Percentiles rank a stretch among this genome's conserved stretches.
Conservation (phyloP, 345 rosid species). For the Lumnitzera littorea region DNA sequence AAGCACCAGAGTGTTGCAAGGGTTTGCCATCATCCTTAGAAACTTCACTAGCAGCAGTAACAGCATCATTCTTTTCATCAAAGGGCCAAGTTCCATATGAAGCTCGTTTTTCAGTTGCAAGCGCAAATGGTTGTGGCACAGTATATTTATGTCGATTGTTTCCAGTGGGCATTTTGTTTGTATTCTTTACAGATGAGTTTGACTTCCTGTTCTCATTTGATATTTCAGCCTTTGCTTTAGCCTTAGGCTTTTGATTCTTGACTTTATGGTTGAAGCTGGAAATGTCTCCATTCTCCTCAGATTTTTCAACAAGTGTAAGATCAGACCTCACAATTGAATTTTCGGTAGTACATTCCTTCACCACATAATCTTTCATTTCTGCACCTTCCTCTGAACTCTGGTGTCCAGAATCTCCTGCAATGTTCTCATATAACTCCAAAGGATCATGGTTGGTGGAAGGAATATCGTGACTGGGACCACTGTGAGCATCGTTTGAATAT, state of each 20-base stretch:
- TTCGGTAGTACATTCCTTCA: conserved; percentile 43
- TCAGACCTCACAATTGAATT: conserved; percentile 11
- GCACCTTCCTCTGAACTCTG: too few species aligned
- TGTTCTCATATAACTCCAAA: too few species aligned
- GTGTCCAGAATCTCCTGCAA: too few species aligned
- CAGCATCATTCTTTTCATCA: background rate
- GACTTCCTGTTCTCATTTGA: conserved; percentile 18
- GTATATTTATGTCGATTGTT: conserved; percentile 14
- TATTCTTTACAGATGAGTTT: conserved; percentile 20
- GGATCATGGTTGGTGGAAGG: too few species aligned
- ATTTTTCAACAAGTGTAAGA: conserved; percentile 12
- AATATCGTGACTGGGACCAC: too few species aligned
- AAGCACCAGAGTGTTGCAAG: too few species aligned
- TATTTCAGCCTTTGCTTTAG: conserved; percentile 26
- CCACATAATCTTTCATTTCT: conserved; percentile 16
- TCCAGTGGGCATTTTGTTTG: conserved; percentile 10
- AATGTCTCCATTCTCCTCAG: conserved; percentile 20
- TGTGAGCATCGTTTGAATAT: too few species aligned
- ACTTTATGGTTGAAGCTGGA: conserved; percentile 13
- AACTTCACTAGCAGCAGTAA: background rate
- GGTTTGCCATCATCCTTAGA: conserved; percentile 4
- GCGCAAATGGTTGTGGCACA: conserved; percentile 43
- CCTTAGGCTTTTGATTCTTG: conserved; percentile 15
- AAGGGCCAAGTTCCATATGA: conserved; percentile 7
- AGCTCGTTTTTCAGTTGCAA: conserved; percentile 45